A percentile compares a stretch with the other conserved stretches of the same genome.
Conservation (phyloP, 2,329 filamentous ascomycete genomes). For the Neurospora sp. region DNA sequence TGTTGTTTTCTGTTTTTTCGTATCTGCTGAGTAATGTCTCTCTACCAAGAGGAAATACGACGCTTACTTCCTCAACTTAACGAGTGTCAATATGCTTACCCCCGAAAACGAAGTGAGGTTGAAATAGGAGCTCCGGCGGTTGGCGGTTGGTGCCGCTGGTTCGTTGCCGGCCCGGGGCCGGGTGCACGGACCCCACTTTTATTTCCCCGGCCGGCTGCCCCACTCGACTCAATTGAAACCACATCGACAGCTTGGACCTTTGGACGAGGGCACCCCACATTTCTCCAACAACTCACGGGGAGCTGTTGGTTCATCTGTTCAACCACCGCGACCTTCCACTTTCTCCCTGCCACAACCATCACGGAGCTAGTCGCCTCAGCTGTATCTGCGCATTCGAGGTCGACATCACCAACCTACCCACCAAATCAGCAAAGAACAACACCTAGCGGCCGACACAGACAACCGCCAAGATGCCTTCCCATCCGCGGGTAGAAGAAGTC, state of each 20-base stretch:
- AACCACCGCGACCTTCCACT: background rate
- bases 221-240: background rate
- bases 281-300: background rate
- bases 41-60: too few relatives aligned
- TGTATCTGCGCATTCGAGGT: background rate
- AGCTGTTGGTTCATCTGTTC: background rate
- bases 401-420: background rate
- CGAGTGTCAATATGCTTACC: background rate
- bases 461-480: constrained; percentile 35
- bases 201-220: background rate
- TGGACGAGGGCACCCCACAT: background rate
- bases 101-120: background rate
- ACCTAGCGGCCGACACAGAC: background rate
- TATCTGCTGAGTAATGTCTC: too few relatives aligned
- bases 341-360: background rate
- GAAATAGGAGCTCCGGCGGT: background rate
- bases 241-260: background rate
- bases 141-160: background rate
- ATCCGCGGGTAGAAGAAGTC: constrained; percentile 87
- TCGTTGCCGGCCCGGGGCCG: background rate
- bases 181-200: background rate
- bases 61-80: background rate
- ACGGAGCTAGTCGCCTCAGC: background rate
- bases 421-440: too few relatives aligned
- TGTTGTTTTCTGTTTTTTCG: background rate